Evolutionary conservation across 345 rosid species (phyloP), one percentile per base, ranked within the genome.

Genomic region (Sisymbrium irio): DNA sequence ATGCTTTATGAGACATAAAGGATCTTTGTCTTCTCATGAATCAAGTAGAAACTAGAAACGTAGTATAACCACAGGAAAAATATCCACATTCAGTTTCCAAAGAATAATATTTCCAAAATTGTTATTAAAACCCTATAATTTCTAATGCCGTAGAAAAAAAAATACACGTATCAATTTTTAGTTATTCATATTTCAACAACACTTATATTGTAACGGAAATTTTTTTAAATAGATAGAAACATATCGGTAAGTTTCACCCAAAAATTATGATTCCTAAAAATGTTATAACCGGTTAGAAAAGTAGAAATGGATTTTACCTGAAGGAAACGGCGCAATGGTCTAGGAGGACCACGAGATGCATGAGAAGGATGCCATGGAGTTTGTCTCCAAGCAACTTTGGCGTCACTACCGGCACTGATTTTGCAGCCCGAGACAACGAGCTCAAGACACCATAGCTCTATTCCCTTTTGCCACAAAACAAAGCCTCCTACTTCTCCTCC

Each of bases 341-440:
- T 73, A 6, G 96, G 94, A 4, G 97, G 96, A 51, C 97, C 97
- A 62, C 94, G 83, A 13, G 93, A 89, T 15, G 90, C 96, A 65
- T 89, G 97, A 66, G 97, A 86, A 71, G 85, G 93, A 69, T 89
- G 97, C 96, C 96, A 92, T 9, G 96, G 94, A 6, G 96, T 89
- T 83, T 92, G 97, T 68, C 94, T 81, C 97, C 97, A 92, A 42
- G 96, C 92, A 4, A 92, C 90, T 75, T 86, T 87, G 0, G 88
- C 94, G 12, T 92, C 96, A 73, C 97, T 92, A 6, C 97, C 96
- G 2, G 97, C 97, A 75, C 96, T 92, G 42, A 92, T 86, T 54
- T 92, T 92, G 77, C 85, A 86, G 0, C 96, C 94, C 0, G 94
- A 84, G 4, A 86, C 94, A 3, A 92, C 89, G 6, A 92, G 77